These are phyloP conservation scores for Pistacia atlantica DNA, from an alignment of 345 rosid species.

Conservation along the genomic window DNA sequence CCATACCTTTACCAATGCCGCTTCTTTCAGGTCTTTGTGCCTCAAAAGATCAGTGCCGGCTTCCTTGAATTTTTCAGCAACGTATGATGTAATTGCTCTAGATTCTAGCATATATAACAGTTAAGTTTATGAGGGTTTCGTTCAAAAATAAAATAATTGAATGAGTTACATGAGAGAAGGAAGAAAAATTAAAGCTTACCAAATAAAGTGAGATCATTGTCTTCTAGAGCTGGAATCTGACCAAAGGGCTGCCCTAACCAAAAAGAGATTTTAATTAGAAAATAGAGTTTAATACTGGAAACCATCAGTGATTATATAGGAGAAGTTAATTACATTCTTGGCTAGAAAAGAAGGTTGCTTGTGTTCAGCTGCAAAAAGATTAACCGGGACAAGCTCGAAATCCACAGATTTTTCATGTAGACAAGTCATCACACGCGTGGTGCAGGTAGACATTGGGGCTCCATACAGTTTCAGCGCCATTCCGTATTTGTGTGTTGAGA, in stretches of 20 bases:
- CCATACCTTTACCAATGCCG: conserved; percentile 69
- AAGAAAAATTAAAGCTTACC: conserved; percentile 38
- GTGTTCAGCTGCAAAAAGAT: conserved; percentile 69
- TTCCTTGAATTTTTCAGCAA: conserved; percentile 61
- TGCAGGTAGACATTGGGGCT: conserved; percentile 67
- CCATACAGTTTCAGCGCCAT: conserved; percentile 75
- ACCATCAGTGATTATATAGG: background rate
- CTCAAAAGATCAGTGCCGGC: conserved; percentile 54
- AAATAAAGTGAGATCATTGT: conserved; percentile 69
- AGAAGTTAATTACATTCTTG: conserved; percentile 48
- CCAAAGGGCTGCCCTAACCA: conserved; percentile 75
- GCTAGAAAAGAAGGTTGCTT: conserved; percentile 61
- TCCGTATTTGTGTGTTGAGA: background rate
- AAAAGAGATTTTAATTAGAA: background rate
- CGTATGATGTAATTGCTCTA: conserved; percentile 69
- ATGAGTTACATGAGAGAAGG: background rate
- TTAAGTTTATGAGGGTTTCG: background rate
- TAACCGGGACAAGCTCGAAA: conserved; percentile 66
- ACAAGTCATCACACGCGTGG: conserved; percentile 60
- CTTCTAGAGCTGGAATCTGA: conserved; percentile 79
- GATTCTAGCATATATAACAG: conserved; percentile 39
- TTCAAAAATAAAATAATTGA: background rate
- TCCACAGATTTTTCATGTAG: conserved; percentile 71
- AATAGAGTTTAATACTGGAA: background rate
- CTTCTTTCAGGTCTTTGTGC: conserved; percentile 45